Evolutionary conservation across 768 basidiomycete genomes (phyloP).

Genomic region (Fibroporia radiculosa): DNA sequence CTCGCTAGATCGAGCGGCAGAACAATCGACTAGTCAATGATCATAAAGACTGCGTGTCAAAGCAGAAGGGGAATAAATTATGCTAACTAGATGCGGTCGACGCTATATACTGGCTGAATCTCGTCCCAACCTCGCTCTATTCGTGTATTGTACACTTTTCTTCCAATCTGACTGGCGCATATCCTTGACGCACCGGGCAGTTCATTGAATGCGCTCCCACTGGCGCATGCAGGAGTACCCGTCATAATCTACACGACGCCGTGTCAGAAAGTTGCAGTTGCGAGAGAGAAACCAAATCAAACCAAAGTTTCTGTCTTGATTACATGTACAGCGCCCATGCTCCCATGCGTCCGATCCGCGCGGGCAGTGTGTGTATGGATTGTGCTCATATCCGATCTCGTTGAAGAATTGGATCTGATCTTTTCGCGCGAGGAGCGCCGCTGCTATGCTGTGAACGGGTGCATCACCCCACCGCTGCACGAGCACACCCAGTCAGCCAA

Average conservation of each 20-base stretch:
- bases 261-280: neutral
- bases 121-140: too few species aligned
- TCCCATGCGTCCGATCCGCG: conserved; percentile 28
- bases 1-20: neutral
- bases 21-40: too few species aligned
- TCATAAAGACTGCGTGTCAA: too few species aligned
- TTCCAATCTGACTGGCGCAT: too few species aligned
- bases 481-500: neutral
- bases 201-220: conserved; percentile 37
- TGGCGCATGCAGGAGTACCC: conserved; percentile 49
- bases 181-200: too few species aligned
- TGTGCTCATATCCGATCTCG: conserved; percentile 59
- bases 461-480: conserved; percentile 36
- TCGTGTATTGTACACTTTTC: too few species aligned
- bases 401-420: conserved; percentile 68
- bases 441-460: conserved; percentile 42
- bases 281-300: neutral
- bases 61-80: too few species aligned
- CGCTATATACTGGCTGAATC: too few species aligned
- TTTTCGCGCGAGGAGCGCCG: conserved; percentile 38
- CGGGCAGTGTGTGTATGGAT: conserved; percentile 48
- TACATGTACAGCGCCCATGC: conserved; percentile 40
- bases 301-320: conserved; percentile 51
- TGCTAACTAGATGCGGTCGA: too few species aligned
- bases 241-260: conserved; percentile 37